Conservation (phyloP, 352 stramenopile species). For the Thalassiosira pacifica region DNA sequence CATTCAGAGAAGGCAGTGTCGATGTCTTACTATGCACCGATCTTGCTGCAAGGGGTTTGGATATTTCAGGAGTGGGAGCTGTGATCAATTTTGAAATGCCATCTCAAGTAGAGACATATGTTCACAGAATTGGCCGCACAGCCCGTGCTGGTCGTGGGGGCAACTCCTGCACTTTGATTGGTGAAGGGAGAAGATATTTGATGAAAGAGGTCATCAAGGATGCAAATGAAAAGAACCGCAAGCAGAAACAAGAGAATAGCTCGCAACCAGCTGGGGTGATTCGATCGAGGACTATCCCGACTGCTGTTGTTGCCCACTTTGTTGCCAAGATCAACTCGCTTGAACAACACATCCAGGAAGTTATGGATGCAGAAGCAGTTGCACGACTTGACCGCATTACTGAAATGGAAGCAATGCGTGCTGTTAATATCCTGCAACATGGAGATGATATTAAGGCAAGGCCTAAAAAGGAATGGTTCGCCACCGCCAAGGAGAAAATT, state of each 20-base stretch:
- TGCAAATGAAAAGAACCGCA: conserved; percentile 74
- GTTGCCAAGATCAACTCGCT: conserved; percentile 86
- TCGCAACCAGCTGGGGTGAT: conserved; percentile 70
- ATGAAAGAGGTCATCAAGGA: conserved; percentile 89
- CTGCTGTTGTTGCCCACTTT: conserved; percentile 81
- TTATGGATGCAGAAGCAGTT: conserved; percentile 83
- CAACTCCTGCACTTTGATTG: conserved; percentile 89
- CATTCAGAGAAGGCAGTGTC: conserved; percentile 94
- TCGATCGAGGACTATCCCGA: conserved; percentile 83
- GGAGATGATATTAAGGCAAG: conserved; percentile 77
- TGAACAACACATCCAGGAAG: conserved; percentile 82
- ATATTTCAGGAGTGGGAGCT: conserved; percentile 95
- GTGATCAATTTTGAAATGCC: conserved; percentile 99
- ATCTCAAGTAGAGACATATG: conserved; percentile 97
- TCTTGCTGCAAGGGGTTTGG: conserved; percentile 97
- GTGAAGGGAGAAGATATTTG: conserved; percentile 85
- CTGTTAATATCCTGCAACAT: conserved; percentile 86
- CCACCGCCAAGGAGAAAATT: conserved; percentile 68
- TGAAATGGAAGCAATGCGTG: conserved; percentile 85
- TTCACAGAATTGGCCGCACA: conserved; percentile 98
- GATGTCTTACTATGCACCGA: conserved; percentile 98
- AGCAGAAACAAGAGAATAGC: conserved; percentile 48
- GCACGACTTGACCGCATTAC: conserved; percentile 84
- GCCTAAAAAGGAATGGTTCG: conserved; percentile 86
- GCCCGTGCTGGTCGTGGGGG: conserved; percentile 95